Base-by-base conservation (phyloP, 2,329 filamentous ascomycete species). In the Aspergillus neotritici region DNA sequence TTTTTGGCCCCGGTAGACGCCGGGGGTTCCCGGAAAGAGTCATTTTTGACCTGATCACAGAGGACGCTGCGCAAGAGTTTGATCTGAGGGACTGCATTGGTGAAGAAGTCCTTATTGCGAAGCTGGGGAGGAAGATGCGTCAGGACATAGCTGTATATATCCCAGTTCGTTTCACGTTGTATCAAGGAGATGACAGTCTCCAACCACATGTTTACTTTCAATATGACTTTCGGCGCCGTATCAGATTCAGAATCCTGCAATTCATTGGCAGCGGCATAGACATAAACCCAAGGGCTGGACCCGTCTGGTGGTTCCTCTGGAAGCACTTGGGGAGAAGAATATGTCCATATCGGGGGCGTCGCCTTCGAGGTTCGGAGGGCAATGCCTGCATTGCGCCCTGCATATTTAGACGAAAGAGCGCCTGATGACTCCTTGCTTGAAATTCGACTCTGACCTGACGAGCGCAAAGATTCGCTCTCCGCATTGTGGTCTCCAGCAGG, bases 131-230 rank as follows among this genome's bases (percentile, higher is more conserved):
- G 86, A 8, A 96, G 71, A 63, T 95, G 87, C 5, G 88, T 86
- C 25, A 98, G 73, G 13, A 91, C 78, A 61, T 91, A 96, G 65
- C 87, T 91, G 71, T 94, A 95, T 1, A 94, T 73, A 61, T 97
- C 89, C 90, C 91, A 97, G 49, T 93, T 84, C 37, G 80, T 79
- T 32, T 84, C 85, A 43, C 82, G 77, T 51, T 85, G 80, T 34
- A 94, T 69, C n/a, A 93, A 70, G n/a, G 75, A 74, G 17, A 87
- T 78, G 31, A 94, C 74, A 9, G 82, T 76, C 50, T 90, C 85
- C n/a, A 94, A 74, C 86, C 88, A 95, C 32, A 75, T 66, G 11
- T 76, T 74, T 36, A 84, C 75, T 41, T 80, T 76, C 41, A 88
- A 68, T 6, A 75, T 66, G 2, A 69, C 65, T n/a, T 68, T 61